phyloP scores from a whole-genome alignment of 148 eudicot genomes.

The Silene latifolia region DNA sequence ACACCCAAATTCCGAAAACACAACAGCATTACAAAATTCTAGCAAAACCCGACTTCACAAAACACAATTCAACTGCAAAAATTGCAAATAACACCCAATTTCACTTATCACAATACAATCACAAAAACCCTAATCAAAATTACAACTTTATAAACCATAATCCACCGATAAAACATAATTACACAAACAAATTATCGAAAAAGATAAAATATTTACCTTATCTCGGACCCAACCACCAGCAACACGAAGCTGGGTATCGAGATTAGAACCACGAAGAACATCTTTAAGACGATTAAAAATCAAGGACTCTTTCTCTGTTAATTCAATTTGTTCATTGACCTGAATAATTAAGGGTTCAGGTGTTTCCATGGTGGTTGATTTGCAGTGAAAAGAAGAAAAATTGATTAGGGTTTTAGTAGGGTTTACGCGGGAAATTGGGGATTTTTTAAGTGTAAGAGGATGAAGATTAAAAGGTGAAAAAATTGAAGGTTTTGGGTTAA shows the following conservation, averaged over 20 bases:
- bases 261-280: conserved; percentile 53
- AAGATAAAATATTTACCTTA: conserved; percentile 41
- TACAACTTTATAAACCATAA: background rate
- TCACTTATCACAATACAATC: background rate
- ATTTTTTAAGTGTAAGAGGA: background rate
- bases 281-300: conserved; percentile 64
- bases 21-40: background rate
- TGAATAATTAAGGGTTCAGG: conserved; percentile 27
- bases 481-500: conserved; percentile 8
- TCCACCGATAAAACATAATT: background rate
- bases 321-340: conserved; percentile 57
- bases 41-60: background rate
- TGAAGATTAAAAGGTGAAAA: conserved; percentile 6
- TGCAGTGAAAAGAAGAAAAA: conserved; percentile 13
- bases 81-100: background rate
- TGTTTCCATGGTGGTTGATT: conserved; percentile 29
- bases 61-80: background rate
- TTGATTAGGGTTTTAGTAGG: conserved; percentile 33
- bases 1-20: too few relatives aligned
- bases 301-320: conserved; percentile 58
- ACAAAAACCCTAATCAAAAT: background rate
- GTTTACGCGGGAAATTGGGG: conserved; percentile 20
- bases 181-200: background rate
- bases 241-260: conserved; percentile 80
- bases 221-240: conserved; percentile 99